Evolutionary conservation across 2,329 filamentous ascomycete species (phyloP).

Genomic region (Domatiomyces catenatus): DNA sequence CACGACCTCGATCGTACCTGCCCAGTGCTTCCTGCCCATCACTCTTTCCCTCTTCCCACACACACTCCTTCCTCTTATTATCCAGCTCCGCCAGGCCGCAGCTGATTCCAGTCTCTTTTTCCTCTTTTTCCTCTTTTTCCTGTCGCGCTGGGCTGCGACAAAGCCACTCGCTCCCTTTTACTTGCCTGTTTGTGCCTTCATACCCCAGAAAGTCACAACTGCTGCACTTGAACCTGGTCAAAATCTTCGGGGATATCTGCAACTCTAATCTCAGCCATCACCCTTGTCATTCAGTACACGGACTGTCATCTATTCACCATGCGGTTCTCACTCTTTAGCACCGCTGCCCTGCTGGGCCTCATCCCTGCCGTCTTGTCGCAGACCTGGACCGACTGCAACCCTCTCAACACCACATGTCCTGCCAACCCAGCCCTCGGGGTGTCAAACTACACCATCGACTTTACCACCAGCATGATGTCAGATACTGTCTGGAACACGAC

Average conservation of each 20-base stretch:
- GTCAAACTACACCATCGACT: constrained; percentile 32
- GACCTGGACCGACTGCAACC: constrained; percentile 64
- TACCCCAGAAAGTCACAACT: background rate
- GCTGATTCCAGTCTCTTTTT: background rate
- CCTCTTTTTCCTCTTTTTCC: background rate
- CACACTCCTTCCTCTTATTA: background rate
- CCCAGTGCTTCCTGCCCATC: background rate
- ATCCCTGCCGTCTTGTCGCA: constrained; percentile 47
- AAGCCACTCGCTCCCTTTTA: background rate
- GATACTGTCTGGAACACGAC: constrained; percentile 51
- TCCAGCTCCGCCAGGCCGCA: background rate
- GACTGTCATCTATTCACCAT: constrained; percentile 3
- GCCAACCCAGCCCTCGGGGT: constrained; percentile 56
- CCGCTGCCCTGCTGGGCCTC: constrained; percentile 23
- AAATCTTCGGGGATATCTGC: background rate
- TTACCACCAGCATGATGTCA: constrained; percentile 40
- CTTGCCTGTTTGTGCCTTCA: background rate
- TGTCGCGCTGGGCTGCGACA: background rate
- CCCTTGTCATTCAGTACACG: background rate
- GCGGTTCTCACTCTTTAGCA: constrained; percentile 2
- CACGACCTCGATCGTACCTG: background rate
- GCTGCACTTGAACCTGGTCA: background rate
- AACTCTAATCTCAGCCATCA: background rate
- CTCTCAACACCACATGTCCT: constrained; percentile 54
- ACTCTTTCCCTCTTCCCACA: background rate